Evolutionary conservation across 352 stramenopile species (phyloP), one percentile per base, ranked within the genome.

Genomic region (Elongisporangium undulatum): DNA sequence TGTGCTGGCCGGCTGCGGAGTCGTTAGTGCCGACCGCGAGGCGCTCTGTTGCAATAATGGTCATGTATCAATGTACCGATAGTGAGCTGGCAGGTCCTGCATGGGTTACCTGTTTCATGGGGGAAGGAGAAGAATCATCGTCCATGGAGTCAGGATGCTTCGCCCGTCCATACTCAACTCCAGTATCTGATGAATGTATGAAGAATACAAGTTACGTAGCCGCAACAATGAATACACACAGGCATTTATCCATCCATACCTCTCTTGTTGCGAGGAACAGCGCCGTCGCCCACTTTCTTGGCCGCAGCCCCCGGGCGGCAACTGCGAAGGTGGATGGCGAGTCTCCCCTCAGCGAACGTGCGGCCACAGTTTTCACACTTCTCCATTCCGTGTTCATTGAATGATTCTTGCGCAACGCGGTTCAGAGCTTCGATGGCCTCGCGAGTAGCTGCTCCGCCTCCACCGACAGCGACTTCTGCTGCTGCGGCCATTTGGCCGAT

Each of bases 321-420:
- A 51, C 82, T 92, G 29, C 72, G 77, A 53, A 70, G 76, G 59
- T 92, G 82, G 49, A 92, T 90, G 1, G 78, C 79, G 1, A 92
- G 72, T 56, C 82, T 67, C 4, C 82, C 82, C 68, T 92, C 79
- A 12, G 82, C 79, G 56, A 94, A 94, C 2, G 78, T 92, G 26
- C 84, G 71, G 0, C 82, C 79, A 55, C 84, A 94, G 63, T 75
- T 79, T 19, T 88, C 77, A 53, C 84, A 94, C 45, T 80, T 89
- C 60, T 94, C 84, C 82, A 92, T 91, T 6, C 81, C 78, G 51
- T 91, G 78, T 48, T 78, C 69, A 23, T 89, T 89, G 55, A 83
- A 94, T 13, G 78, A 65, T 58, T 92, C 80, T 62, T 85, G 73
- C 0, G 82, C 80, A 0, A 74, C 75, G 38, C 73, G 68, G 49